Conservation (phyloP, 1,284 basidiomycete genomes). For the Ceratobasidium theobromae region DNA sequence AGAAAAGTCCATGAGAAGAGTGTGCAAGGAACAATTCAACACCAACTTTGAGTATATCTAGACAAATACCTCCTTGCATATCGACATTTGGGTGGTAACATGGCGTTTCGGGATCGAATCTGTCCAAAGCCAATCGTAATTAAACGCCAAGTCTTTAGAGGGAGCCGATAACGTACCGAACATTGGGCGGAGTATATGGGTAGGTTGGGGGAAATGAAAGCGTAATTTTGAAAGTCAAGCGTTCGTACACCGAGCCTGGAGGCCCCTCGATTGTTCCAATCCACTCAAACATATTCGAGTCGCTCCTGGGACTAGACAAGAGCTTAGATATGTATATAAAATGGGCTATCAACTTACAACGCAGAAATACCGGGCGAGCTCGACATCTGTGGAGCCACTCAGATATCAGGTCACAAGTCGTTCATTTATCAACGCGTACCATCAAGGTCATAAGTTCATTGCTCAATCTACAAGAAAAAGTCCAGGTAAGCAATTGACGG, state of each 20-base stretch:
- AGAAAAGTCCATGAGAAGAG: constrained; percentile 2
- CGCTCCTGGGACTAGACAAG: constrained; percentile 69
- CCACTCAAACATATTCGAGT: constrained; percentile 82
- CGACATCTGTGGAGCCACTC: constrained; percentile 67
- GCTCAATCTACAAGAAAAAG: constrained; percentile 53
- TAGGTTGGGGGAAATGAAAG: constrained; percentile 82
- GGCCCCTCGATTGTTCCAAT: constrained; percentile 80
- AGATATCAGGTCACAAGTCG: no score
- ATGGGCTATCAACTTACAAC: constrained; percentile 48
- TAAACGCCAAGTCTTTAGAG: background rate
- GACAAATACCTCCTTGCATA: constrained; percentile 70
- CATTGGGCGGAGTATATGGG: constrained; percentile 76
- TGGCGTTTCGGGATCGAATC: constrained; percentile 63
- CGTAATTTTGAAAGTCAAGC: constrained; percentile 73
- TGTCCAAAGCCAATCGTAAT: constrained; percentile 2
- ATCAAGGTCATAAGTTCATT: constrained; percentile 83
- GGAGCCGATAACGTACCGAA: constrained; percentile 50
- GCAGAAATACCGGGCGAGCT: constrained; percentile 68
- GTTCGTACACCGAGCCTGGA: constrained; percentile 71
- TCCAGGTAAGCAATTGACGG: constrained; percentile 28
- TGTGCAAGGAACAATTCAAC: background rate
- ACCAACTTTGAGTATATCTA: constrained; percentile 75
- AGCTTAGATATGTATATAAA: background rate
- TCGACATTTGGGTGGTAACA: constrained; percentile 88
- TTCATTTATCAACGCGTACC: constrained; percentile 50